Base-by-base conservation (phyloP, 768 basidiomycete genomes). In the Hygrophoropsis aurantiaca region DNA sequence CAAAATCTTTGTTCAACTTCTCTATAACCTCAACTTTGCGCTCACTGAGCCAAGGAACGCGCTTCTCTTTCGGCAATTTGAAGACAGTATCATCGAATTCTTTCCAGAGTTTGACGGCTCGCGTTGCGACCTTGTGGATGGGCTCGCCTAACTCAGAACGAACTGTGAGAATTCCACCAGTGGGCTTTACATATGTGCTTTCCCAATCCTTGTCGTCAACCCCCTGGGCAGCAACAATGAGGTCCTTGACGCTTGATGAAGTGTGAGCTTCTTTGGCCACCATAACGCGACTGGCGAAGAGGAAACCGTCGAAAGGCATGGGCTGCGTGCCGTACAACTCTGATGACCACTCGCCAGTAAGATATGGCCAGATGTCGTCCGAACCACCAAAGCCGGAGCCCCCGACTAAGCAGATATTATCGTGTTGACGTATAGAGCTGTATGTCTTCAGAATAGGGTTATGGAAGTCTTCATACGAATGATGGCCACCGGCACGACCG, bases 201-300 rank as follows among this genome's bases (percentile, higher is more conserved):
- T 98, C 95, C 93, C 94, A 98, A 46, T 86, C 74, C 42, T 73
- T 79, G 60, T 98, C 94, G 25, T 81, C 79, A 32, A 97, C 94
- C 68, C 97, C 97, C n/a, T 87, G 61, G 2, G 95, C 94, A 37
- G 87, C 89, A 48, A 97, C 87, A 52, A 99, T 98, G 52, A 99
- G 78, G 67, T 98, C 90, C 77, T 98, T 99, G 67, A 99, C 94
- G 6, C 86, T 85, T 2, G 90, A 77, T 57, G 85, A 89, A 0
- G 97, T 98, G 67, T 98, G 95, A 3, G 95, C 93, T 68, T 99
- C 97, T 71, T 93, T 94, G 41, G 97, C 95, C 25, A 97, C 93
- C 95, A 99, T 98, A 64, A 98, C 93, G 45, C 97, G 88, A 60
- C 87, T 90, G 5, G 90, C 97, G 58, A 94, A 97, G 37, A 99